Conservation (phyloP, 1,139 yeast species). For the Lodderomyces metapsilosis region DNA sequence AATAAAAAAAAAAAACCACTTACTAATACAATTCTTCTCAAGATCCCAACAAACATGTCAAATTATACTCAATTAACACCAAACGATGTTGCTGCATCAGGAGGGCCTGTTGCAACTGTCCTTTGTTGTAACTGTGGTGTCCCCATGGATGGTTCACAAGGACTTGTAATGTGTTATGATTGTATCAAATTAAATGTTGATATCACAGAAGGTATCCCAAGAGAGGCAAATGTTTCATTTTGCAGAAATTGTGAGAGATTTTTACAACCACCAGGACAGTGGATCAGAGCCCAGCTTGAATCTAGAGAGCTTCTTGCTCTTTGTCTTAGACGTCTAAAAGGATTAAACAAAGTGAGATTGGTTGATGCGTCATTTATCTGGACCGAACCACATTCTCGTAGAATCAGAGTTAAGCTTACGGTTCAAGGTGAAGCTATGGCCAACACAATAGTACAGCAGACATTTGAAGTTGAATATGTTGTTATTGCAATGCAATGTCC, state of each 20-base stretch:
- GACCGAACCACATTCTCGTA: constrained; percentile 99
- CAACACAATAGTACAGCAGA: constrained; percentile 90
- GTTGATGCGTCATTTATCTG: constrained; percentile 94
- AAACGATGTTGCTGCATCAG: constrained; percentile 20
- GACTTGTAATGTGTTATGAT: constrained; percentile 95
- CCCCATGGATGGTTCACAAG: constrained; percentile 94
- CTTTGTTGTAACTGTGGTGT: constrained; percentile 98
- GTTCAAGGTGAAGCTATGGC: constrained; percentile 97
- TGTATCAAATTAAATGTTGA: constrained; percentile 93
- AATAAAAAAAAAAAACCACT: constrained; percentile 1
- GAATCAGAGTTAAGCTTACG: constrained; percentile 85
- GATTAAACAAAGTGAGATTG: constrained; percentile 81
- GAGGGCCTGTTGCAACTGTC: constrained; percentile 63
- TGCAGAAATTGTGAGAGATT: constrained; percentile 97
- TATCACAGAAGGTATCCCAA: constrained; percentile 92
- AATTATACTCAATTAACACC: constrained; percentile 46
- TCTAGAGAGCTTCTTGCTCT: constrained; percentile 89
- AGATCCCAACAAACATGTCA: constrained; percentile 37
- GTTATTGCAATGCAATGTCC: constrained; percentile 98
- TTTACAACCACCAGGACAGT: constrained; percentile 90
- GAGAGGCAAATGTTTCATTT: constrained; percentile 89
- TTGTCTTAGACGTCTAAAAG: constrained; percentile 84
- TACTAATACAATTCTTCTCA: no score
- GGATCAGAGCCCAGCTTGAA: constrained; percentile 90
- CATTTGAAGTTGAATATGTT: constrained; percentile 91